Conservation (phyloP, 495 filamentous ascomycete genomes). For the Aspergillus homomorphus region DNA sequence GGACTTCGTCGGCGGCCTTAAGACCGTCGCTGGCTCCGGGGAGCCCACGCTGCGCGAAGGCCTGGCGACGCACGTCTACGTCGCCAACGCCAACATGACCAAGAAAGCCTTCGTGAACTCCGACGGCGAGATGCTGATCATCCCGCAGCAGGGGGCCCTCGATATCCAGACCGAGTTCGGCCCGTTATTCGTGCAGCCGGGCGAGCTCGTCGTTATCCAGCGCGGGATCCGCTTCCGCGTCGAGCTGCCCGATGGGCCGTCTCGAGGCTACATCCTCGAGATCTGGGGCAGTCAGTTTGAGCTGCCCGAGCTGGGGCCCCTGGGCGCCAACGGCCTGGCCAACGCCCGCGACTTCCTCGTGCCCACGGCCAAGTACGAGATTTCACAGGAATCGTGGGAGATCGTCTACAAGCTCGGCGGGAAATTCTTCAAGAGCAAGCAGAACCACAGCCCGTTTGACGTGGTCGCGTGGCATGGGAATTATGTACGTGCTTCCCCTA, state of each 20-base stretch:
- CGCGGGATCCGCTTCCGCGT: constrained; percentile 49
- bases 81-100: constrained; percentile 45
- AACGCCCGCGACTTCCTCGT: constrained; percentile 49
- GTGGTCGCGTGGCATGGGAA: constrained; percentile 54
- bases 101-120: constrained; percentile 48
- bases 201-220: constrained; percentile 48
- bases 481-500: constrained; percentile 31
- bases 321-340: constrained; percentile 51
- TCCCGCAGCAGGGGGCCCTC: constrained; percentile 46
- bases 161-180: constrained; percentile 53
- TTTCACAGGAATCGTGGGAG: constrained; percentile 41
- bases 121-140: constrained; percentile 48
- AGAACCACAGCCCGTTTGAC: constrained; percentile 51
- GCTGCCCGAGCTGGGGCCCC: constrained; percentile 48
- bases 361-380: constrained; percentile 43
- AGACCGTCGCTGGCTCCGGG: constrained; percentile 48
- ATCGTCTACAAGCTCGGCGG: constrained; percentile 51
- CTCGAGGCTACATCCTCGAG: constrained; percentile 49
- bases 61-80: constrained; percentile 45
- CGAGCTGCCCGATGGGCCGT: constrained; percentile 41
- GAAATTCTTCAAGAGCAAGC: constrained; percentile 46
- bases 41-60: constrained; percentile 50
- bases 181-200: constrained; percentile 45
- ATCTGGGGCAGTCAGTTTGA: constrained; percentile 48
- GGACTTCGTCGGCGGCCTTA: constrained; percentile 46